Percentiles rank a stretch among this genome's conserved stretches.
Conservation (phyloP, 805 yeast genomes). For the Metschnikowia picachoensis region DNA sequence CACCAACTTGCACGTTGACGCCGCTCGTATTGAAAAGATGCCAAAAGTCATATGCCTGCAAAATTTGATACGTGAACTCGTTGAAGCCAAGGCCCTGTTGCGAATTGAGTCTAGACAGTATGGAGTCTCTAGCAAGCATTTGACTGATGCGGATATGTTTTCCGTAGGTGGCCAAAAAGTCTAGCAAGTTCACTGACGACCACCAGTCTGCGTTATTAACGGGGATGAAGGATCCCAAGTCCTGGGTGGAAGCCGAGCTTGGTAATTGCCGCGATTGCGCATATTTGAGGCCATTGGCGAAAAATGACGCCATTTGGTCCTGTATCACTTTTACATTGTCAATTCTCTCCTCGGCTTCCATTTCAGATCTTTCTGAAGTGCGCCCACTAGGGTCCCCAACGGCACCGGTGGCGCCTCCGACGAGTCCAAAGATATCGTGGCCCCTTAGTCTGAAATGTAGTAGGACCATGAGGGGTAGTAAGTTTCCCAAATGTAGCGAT, state of each 20-base stretch:
- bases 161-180: constrained; percentile 75
- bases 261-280: constrained; percentile 50
- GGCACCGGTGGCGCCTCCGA: constrained; percentile 93
- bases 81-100: constrained; percentile 84
- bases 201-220: constrained; percentile 84
- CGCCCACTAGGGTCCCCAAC: constrained; percentile 98
- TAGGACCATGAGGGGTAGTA: constrained; percentile 80
- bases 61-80: constrained; percentile 87
- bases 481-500: constrained; percentile 86
- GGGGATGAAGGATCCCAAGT: constrained; percentile 38
- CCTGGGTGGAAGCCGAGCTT: constrained; percentile 11
- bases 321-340: constrained; percentile 59
- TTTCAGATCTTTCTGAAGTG: constrained; percentile 61
- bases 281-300: constrained; percentile 57
- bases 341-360: constrained; percentile 50
- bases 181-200: constrained; percentile 69
- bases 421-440: constrained; percentile 75
- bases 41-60: constrained; percentile 93
- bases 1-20: constrained; percentile 83
- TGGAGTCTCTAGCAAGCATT: constrained; percentile 87
- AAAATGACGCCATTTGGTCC: constrained; percentile 57
- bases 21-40: constrained; percentile 58
- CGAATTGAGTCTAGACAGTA: constrained; percentile 65
- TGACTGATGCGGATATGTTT: constrained; percentile 73
- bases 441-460: constrained; percentile 84